Base-by-base conservation (phyloP, 1,284 basidiomycete genomes). In the Austroboletus rostrupii region DNA sequence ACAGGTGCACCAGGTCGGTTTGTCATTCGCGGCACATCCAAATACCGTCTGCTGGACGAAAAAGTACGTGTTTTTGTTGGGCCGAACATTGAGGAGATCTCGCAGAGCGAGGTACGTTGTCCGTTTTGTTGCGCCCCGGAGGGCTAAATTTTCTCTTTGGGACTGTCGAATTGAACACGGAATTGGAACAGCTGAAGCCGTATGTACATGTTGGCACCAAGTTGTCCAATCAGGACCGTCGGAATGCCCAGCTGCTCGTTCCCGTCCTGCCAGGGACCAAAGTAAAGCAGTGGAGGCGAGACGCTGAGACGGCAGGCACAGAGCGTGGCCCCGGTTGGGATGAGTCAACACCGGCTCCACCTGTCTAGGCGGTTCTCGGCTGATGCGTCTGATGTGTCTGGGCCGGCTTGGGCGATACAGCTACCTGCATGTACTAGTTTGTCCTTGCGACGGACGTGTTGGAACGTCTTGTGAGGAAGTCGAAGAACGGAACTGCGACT, bases 1-100 rank as follows among this genome's bases (percentile, higher is more conserved):
- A 94, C 91, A 1, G 91, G 91, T 54, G 87, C 91, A 35, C 91
- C 90, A 16, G 91, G 91, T 66, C 79, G 83, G 65, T 87, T 91
- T 69, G 83, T 92, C 43, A 71, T 90, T 29, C 65, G 78, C 31
- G 87, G 90, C 39, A 82, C 80, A 59, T 82, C 83, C 16, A 90
- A 89, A 64, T 94, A 91, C 64, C 76, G 85, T 40, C 71, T 94
- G 4, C 60, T 90, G 37, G 92, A 94, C 58, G 83, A 87, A 62
- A 79, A 87, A 70, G 91, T 94, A 29, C 78, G 91, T 57, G 82
- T 88, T 40, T 95, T 84, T 57, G 85, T 95, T 42, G 87, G 89
- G 13, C 92, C 92, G 2, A 79, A 82, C 2, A 66, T 89, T 31
- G 75, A 83, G 54, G 78, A 81, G 29, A 83, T 92, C 49, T 69